phyloP scores from a whole-genome alignment of 75 land plant genomes.

The Larix kaempferi region DNA sequence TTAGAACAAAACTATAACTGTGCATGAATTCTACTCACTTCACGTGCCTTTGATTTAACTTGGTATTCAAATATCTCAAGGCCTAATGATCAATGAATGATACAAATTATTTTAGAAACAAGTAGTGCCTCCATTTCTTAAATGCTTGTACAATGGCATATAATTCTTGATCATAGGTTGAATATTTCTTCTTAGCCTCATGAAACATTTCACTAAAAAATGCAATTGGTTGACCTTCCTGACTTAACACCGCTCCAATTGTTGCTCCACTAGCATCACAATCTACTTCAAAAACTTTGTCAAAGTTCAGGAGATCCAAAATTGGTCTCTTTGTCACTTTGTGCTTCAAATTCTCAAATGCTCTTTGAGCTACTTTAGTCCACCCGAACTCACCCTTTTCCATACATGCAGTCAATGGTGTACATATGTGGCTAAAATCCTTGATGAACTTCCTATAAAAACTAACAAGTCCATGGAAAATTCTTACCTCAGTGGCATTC shows the following conservation, averaged over 20 bases:
- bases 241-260: background rate
- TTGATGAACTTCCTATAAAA: background rate
- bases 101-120: background rate
- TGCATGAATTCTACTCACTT: background rate
- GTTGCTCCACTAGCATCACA: background rate
- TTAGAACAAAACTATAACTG: background rate
- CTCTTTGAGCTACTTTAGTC: background rate
- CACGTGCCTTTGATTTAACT: background rate
- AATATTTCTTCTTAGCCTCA: background rate
- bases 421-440: background rate
- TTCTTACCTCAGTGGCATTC: background rate
- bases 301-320: background rate
- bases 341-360: background rate
- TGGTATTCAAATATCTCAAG: background rate
- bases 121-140: background rate
- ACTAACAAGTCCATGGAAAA: background rate
- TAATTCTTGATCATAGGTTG: background rate
- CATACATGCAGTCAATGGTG: background rate
- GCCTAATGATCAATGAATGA: background rate
- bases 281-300: background rate
- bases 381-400: background rate
- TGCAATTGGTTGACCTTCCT: background rate
- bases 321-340: background rate
- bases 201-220: background rate
- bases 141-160: background rate